These are phyloP conservation scores for Halophytophthora batemanensis DNA, from an alignment of 352 stramenopile species.

Conservation along the genomic window DNA sequence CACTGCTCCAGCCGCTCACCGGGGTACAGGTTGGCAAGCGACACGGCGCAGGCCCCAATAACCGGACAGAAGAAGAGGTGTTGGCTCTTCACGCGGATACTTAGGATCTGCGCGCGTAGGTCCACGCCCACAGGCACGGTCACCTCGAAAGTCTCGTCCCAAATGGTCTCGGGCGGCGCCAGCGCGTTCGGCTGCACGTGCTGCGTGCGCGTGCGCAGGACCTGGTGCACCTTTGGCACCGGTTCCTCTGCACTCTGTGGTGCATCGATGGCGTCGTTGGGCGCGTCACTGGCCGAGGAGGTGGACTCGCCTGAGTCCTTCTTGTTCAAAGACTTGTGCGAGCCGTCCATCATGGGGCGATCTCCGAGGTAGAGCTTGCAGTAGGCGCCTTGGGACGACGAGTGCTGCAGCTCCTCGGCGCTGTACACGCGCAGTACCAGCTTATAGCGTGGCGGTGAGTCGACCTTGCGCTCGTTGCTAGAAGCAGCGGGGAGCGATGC, in stretches of 20 bases:
- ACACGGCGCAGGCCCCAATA: conserved; percentile 49
- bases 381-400: conserved; percentile 56
- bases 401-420: conserved; percentile 41
- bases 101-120: conserved; percentile 43
- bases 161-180: conserved; percentile 40
- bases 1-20: conserved; percentile 48
- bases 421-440: conserved; percentile 57
- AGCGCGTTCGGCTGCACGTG: conserved; percentile 30
- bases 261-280: conserved; percentile 7
- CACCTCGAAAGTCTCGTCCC: conserved; percentile 61
- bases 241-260: conserved; percentile 8
- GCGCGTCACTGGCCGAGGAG: conserved; percentile 14
- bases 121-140: conserved; percentile 20
- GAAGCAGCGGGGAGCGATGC: too few species aligned
- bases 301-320: conserved; percentile 25
- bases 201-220: conserved; percentile 45
- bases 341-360: conserved; percentile 45
- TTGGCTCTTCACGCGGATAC: conserved; percentile 64
- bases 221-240: conserved; percentile 22
- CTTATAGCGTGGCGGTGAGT: conserved; percentile 23
- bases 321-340: conserved; percentile 32
- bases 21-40: conserved; percentile 38
- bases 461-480: background rate
- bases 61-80: conserved; percentile 57
- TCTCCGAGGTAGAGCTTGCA: conserved; percentile 66